Evolutionary conservation across 192 early-diverging fungal species (phyloP), one percentile per base, ranked within the genome.

Genomic region (Coemansia furcata): DNA sequence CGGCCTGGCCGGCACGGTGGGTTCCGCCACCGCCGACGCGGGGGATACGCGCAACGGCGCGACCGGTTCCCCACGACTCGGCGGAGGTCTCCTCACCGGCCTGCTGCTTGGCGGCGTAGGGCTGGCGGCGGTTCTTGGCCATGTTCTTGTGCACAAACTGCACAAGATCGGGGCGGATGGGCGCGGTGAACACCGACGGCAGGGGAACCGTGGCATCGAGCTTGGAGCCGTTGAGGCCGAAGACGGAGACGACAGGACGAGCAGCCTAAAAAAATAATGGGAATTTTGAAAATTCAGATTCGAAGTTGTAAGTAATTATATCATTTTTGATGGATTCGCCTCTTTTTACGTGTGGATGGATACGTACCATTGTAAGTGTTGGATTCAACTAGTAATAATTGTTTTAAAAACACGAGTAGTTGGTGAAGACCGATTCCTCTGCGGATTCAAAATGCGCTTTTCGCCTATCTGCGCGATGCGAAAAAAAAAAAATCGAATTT

Each of bases 51-150:
- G 94, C 95, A 75, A 98, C 97, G 81, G 95, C 97, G 84, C 95
- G 94, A 91, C 95, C 95, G 50, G 92, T 94, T 85, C 96, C 95
- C 96, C 95, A 98, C 66, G 94, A 97, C 85, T 92, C 92, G 67
- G 95, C 97, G 62, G 96, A 98, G 75, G 95, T 98, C 88, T 96
- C 94, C 86, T 99, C 93, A 85, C 95, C 96, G 82, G 97, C 97
- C 88, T 95, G 91, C 81, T 89, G 87, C 85, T 89, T 93, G 72
- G 93, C 94, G 64, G 96, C 85, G 86, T 99, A 99, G 59, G 96
- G 87, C 87, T 99, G 96, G 80, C 95, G 91, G 84, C 90, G 94
- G 91, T 97, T 98, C 94, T 98, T 99, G 87, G 91, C 90, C 87
- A 99, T 92, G 88, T 95, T 95, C 81, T 91, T 98, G 91, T 97